Conservation (phyloP, 305 asterid species). For the Fraxinus floribunda region DNA sequence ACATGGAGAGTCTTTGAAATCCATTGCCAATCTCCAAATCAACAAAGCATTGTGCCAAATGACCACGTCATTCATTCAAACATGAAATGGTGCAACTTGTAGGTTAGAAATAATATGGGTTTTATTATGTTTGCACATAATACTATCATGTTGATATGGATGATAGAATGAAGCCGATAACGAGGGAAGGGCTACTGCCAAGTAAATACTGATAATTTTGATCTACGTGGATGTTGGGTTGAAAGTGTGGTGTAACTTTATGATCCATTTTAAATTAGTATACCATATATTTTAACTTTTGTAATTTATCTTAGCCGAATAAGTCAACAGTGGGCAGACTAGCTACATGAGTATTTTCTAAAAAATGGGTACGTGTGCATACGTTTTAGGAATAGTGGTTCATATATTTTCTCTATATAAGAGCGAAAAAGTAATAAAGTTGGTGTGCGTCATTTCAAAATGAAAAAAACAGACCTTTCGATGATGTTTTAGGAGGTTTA, state of each 20-base stretch:
- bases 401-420: not conserved
- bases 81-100: not conserved
- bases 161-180: not conserved
- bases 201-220: not conserved
- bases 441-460: not conserved
- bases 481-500: not conserved
- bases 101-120: not conserved
- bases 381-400: not conserved
- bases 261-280: not conserved
- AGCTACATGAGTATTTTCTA: not conserved
- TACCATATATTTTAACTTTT: not conserved
- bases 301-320: not conserved
- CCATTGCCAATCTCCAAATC: not conserved
- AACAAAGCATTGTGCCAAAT: not conserved
- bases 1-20: not conserved
- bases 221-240: not conserved
- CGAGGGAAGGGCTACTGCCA: not conserved
- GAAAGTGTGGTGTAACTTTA: not conserved
- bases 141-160: not conserved
- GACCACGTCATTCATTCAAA: not conserved
- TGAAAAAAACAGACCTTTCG: not conserved
- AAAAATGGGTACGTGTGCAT: not conserved
- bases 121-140: not conserved
- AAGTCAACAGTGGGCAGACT: not conserved
- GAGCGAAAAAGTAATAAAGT: not conserved